These are phyloP conservation scores for Tilletia indica DNA, from an alignment of 1,284 basidiomycete genomes.

Conservation along the genomic window DNA sequence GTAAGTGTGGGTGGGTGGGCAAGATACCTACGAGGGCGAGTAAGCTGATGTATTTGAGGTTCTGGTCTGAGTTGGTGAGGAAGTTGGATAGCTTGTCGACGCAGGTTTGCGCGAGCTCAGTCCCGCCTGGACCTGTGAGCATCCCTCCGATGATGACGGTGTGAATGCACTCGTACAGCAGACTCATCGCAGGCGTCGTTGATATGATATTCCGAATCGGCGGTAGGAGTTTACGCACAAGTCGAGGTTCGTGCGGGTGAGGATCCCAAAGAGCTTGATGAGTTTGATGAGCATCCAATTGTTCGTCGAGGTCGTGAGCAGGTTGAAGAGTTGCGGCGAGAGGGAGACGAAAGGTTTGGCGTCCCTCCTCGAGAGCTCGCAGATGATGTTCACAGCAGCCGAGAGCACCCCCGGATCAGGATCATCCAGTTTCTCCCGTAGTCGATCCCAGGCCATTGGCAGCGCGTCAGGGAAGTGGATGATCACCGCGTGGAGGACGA, in stretches of 20 bases:
- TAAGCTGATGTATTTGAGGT: conserved; percentile 89
- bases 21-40: conserved; percentile 94
- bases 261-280: conserved; percentile 67
- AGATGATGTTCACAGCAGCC: conserved; percentile 88
- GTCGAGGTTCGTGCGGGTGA: conserved; percentile 84
- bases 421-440: conserved; percentile 69
- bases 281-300: conserved; percentile 99
- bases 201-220: conserved; percentile 92
- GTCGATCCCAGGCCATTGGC: conserved; percentile 56
- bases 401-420: conserved; percentile 71
- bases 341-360: conserved; percentile 46
- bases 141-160: conserved; percentile 97
- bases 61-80: conserved; percentile 89
- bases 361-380: conserved; percentile 71
- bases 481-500: conserved; percentile 26
- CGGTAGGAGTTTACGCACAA: conserved; percentile 88
- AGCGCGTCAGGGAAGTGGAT: conserved; percentile 38
- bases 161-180: conserved; percentile 96
- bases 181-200: conserved; percentile 89
- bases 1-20: conserved; percentile 82
- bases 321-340: conserved; percentile 87
- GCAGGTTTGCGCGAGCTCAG: conserved; percentile 79
- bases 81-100: conserved; percentile 91
- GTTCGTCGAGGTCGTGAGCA: conserved; percentile 90
- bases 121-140: conserved; percentile 61